Conservation (phyloP, 805 yeast species). For the Cyberlindnera mrakii region DNA sequence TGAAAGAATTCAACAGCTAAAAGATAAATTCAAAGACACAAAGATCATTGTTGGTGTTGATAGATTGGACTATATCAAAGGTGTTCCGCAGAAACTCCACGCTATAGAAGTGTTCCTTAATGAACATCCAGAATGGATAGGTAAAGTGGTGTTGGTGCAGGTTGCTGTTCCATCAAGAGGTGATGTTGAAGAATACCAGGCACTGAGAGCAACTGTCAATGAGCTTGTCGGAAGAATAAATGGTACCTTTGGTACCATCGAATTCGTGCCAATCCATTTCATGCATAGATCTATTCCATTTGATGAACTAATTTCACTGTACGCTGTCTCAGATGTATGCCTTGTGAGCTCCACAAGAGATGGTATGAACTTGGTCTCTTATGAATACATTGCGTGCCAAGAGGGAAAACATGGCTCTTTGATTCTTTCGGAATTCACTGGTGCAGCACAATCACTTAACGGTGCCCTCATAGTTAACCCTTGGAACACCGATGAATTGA, state of each 20-base stretch:
- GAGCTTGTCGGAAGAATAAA: conserved; percentile 95
- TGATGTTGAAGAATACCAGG: conserved; percentile 96
- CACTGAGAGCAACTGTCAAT: conserved; percentile 86
- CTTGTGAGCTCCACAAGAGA: conserved; percentile 92
- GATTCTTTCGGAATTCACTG: conserved; percentile 91
- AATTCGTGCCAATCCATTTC: conserved; percentile 95
- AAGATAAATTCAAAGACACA: conserved; percentile 61
- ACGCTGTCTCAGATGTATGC: conserved; percentile 83
- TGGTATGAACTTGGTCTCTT: conserved; percentile 96
- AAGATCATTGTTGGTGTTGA: conserved; percentile 96
- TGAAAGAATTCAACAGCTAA: conserved; percentile 57
- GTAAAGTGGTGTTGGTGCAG: conserved; percentile 91
- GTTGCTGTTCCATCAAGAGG: conserved; percentile 98
- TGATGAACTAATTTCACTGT: conserved; percentile 84
- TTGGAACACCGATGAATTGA: conserved; percentile 95
- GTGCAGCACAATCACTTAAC: conserved; percentile 97
- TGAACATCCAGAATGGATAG: conserved; percentile 97
- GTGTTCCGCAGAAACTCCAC: conserved; percentile 95
- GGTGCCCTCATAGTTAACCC: conserved; percentile 95
- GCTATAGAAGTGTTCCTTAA: conserved; percentile 90
- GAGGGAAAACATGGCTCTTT: conserved; percentile 78
- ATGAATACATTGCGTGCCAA: conserved; percentile 96
- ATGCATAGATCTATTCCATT: conserved; percentile 90
- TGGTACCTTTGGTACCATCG: conserved; percentile 94
- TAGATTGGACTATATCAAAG: conserved; percentile 92